phyloP scores from a whole-genome alignment of 257 asterid genomes.

The Penstemon eatonii region DNA sequence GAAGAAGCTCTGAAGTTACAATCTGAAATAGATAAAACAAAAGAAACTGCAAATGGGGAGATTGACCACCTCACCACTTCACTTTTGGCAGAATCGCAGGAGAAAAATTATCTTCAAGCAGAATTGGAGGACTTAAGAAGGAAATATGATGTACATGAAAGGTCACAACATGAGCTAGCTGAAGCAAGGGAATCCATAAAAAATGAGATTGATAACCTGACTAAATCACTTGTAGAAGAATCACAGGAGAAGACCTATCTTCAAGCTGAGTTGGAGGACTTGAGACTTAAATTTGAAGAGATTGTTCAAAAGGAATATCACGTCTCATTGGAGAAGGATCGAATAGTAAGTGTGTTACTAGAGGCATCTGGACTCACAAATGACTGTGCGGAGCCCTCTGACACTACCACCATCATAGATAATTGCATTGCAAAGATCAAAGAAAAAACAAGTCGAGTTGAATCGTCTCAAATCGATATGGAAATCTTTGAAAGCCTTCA shows the following conservation, averaged over 20 bases:
- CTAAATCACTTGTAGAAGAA: slow-evolving; percentile 53
- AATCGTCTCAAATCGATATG: slow-evolving; percentile 42
- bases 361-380: slow-evolving; percentile 69
- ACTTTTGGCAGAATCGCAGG: slow-evolving; percentile 61
- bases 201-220: slow-evolving; percentile 57
- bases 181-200: slow-evolving; percentile 51
- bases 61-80: slow-evolving; percentile 57
- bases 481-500: slow-evolving; percentile 56
- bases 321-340: slow-evolving; percentile 54
- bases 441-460: slow-evolving; percentile 43
- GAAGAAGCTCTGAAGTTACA: slow-evolving; percentile 61
- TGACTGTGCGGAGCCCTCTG: slow-evolving; percentile 41
- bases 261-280: slow-evolving; percentile 48
- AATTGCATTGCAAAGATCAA: slow-evolving; percentile 63
- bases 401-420: slow-evolving; percentile 43
- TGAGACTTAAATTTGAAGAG: slow-evolving; percentile 49
- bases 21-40: slow-evolving; percentile 48
- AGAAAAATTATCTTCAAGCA: slow-evolving; percentile 53
- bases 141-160: slow-evolving; percentile 43
- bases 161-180: slow-evolving; percentile 52
- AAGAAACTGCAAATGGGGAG: slow-evolving; percentile 55
- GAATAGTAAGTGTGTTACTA: slow-evolving; percentile 50
- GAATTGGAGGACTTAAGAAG: slow-evolving; percentile 63
- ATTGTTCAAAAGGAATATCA: slow-evolving; percentile 45
- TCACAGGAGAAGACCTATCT: slow-evolving; percentile 67